Base-by-base conservation (phyloP, 805 yeast species). In the Komagataella pastoris region DNA sequence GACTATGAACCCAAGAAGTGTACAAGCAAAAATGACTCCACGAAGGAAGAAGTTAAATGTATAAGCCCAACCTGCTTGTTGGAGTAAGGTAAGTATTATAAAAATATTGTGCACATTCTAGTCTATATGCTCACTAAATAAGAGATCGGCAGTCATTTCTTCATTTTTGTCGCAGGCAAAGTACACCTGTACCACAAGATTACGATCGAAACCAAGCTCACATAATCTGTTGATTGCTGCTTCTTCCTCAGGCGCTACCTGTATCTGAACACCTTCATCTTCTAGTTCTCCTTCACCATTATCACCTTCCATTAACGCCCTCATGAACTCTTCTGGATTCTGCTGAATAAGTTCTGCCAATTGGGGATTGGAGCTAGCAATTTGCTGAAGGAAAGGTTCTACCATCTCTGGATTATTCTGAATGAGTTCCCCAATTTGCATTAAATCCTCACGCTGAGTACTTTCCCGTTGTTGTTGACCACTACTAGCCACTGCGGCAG, bases 141-240 rank as follows among this genome's bases (percentile, higher is more conserved):
- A 74, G 62, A 88, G 79, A 70, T 93, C 93, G 19, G 98, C 99
- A 47, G 99, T 89, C 61, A 88, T 78, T 72, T 91, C 97, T 71
- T 93, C 99, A 68, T 93, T 88, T 71, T 89, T 91, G 62, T 93
- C 99, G 68, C 99, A 93, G 46, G 98, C 98, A 76, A 93, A 83
- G 71, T 88, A 93, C 30, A 95, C 96, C 71, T 90, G 96, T 54
- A 89, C 80, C 47, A 87, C 99, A 53, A 85, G 72, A 58, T 83
- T 76, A 58, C 96, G 79, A 58, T 88, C 96, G 61, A 93, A 93
- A 0, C 99, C 99, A 57, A 93, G 75, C 67, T 86, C 97, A 65
- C 95, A 85, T 57, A 93, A 75, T 64, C 99, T 80, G 56, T 76
- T 75, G 57, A 93, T 87, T n/a, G 98, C 96, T 54, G 76, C 87